Conservation (phyloP, 139 green algal species). For the Chlorella sp. region DNA sequence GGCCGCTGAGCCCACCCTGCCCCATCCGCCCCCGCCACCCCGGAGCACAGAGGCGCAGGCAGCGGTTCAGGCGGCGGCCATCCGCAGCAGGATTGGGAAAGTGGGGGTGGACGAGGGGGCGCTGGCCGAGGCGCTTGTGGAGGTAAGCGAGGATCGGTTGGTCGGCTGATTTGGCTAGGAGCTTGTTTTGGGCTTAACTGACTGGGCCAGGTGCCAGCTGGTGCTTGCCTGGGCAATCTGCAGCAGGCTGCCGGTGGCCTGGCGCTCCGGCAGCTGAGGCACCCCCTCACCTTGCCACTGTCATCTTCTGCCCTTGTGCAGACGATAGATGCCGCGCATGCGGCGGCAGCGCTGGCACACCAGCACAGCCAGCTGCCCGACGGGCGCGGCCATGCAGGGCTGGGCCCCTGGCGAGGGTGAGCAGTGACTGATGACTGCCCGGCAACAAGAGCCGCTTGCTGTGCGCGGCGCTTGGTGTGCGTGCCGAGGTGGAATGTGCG, state of each 20-base stretch:
- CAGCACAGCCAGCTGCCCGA: slow-evolving; percentile 26
- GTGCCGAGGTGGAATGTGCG: no score
- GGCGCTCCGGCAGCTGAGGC: no score
- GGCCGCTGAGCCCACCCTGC: neutral
- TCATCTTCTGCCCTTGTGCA: neutral
- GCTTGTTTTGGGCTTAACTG: neutral
- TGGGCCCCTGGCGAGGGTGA: slow-evolving; percentile 8
- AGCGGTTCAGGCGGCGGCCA: neutral
- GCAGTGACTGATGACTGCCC: neutral
- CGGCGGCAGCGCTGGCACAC: slow-evolving; percentile 5
- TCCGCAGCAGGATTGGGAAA: neutral
- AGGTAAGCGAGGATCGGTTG: neutral
- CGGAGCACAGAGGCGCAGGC: neutral
- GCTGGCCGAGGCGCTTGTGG: slow-evolving; percentile 16
- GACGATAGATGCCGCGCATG: slow-evolving; percentile 16
- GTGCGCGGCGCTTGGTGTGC: no score
- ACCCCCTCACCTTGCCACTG: no score
- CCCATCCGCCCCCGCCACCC: neutral
- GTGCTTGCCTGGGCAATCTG: no score
- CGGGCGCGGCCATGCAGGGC: slow-evolving; percentile 7
- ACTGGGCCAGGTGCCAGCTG: no score
- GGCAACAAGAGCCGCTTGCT: no score
- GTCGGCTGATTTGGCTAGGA: no score
- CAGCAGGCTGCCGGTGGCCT: no score
- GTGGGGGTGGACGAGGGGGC: slow-evolving; percentile 27